These are phyloP conservation scores for Verbena officinalis DNA, from an alignment of 257 asterid genomes.

Conservation along the genomic window DNA sequence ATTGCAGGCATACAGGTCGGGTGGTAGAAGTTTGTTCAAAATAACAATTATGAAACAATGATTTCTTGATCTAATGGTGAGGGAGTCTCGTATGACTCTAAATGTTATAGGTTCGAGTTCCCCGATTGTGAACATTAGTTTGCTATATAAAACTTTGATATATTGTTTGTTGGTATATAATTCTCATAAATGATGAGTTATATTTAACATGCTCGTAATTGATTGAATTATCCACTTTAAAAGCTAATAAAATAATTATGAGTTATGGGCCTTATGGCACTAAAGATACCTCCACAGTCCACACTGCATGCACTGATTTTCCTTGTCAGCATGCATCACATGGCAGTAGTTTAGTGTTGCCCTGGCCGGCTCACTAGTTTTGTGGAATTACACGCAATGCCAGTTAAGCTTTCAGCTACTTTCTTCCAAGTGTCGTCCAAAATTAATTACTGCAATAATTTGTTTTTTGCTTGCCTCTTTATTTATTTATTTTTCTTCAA, in stretches of 20 bases:
- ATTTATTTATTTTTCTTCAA: neutral
- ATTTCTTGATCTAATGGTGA: too few species aligned
- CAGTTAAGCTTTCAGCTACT: constrained; percentile 22
- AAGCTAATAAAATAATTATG: neutral
- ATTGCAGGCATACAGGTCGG: neutral
- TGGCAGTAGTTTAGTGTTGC: constrained; percentile 27
- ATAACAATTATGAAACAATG: too few species aligned
- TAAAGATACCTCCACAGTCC: neutral
- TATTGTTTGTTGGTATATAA: too few species aligned
- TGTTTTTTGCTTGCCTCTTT: neutral
- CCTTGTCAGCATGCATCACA: constrained; percentile 58
- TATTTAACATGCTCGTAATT: too few species aligned
- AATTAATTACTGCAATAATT: neutral
- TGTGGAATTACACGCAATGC: constrained; percentile 55
- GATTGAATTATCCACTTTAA: too few species aligned
- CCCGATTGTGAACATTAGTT: too few species aligned
- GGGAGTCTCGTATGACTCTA: too few species aligned
- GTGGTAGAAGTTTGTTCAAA: too few species aligned
- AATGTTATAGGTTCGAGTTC: too few species aligned
- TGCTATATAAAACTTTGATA: too few species aligned
- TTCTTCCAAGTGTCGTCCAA: constrained; percentile 3
- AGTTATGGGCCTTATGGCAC: too few species aligned
- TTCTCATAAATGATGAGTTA: too few species aligned
- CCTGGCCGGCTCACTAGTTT: constrained; percentile 35
- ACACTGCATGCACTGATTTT: constrained; percentile 29